Evolutionary conservation across 371 early-diverging fungal species (phyloP).

Genomic region (Ordospora colligata): DNA sequence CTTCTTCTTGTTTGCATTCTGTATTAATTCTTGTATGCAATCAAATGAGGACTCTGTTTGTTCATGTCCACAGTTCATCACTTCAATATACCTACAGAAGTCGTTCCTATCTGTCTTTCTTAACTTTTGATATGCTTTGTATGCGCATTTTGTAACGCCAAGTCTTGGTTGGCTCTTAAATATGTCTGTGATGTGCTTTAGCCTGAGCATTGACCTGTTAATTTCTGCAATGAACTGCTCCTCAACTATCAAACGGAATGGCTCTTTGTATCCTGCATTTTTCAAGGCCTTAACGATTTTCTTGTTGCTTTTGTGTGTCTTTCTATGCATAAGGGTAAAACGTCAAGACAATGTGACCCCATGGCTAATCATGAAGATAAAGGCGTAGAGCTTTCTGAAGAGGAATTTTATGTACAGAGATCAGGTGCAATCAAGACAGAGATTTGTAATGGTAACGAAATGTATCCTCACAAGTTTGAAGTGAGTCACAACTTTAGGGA

Average conservation of each 20-base stretch:
- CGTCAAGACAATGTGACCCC: not conserved
- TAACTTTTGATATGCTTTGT: conserved; percentile 19
- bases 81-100: not conserved
- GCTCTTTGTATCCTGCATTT: conserved; percentile 14
- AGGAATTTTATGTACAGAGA: conserved; percentile 48
- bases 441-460: conserved; percentile 2
- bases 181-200: conserved; percentile 4
- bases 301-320: conserved; percentile 24
- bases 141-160: conserved; percentile 41
- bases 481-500: conserved; percentile 42
- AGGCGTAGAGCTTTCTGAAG: conserved; percentile 24
- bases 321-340: conserved; percentile 30
- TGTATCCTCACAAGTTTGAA: conserved; percentile 56
- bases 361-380: not conserved
- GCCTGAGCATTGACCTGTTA: conserved; percentile 4
- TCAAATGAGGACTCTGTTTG: conserved; percentile 9
- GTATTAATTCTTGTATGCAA: conserved; percentile 16
- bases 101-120: not conserved
- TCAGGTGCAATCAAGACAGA: conserved; percentile 4
- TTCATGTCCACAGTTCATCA: not conserved
- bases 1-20: conserved; percentile 32
- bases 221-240: conserved; percentile 11
- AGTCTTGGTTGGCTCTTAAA: conserved; percentile 35
- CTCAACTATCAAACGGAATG: conserved; percentile 39
- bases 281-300: conserved; percentile 28